Base-by-base conservation (phyloP, 352 stramenopile genomes). In the Globisporangium orthogonon region DNA sequence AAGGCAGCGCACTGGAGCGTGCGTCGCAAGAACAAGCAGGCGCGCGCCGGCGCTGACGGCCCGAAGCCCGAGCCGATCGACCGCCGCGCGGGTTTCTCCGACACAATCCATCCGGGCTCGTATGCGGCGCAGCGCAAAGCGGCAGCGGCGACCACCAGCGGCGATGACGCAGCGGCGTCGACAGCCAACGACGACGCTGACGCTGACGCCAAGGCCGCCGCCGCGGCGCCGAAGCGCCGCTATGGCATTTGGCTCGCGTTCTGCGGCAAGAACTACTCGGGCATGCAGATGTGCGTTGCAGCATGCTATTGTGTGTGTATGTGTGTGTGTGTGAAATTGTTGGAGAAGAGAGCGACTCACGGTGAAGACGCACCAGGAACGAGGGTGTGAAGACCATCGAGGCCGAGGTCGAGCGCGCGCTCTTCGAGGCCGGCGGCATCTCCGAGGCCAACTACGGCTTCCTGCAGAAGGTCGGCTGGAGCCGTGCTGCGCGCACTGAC, bases 391-490 rank as follows among this genome's bases (percentile, higher is more conserved):
- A 85, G 59, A 97, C 90, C 23, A 91, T 97, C 56, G 90, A 97
- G 54, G 81, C 86, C 17, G 90, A 97, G 68, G 68, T 97, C 33
- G 87, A 96, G 66, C 75, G 77, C 23, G 90, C 89, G 53, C 63
- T 97, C 52, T 96, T 91, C 55, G 73, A 94, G 54, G 89, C 84
- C 18, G 89, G 89, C 17, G 81, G 66, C 37, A 97, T 97, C 55
- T 70, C 80, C n/a, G 76, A 92, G 60, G 74, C 60, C 57, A 97
- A 97, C 70, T 96, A 93, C 61, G 87, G 86, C 14, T 94, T 91
- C 62, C 72, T 96, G 43, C 81, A 93, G 58, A 97, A 97, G 67
- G 89, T 97, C 33, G 86, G 86, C 4, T 97, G 87, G 87, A 94
- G 78, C 51, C 86, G 89, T 43, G 86, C 87, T 1, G 89, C 86